A percentile compares a stretch with the other conserved stretches of the same genome.
Evolutionary conservation across 129 eudicot genomes (phyloP).

Genomic region (Arctium minus): DNA sequence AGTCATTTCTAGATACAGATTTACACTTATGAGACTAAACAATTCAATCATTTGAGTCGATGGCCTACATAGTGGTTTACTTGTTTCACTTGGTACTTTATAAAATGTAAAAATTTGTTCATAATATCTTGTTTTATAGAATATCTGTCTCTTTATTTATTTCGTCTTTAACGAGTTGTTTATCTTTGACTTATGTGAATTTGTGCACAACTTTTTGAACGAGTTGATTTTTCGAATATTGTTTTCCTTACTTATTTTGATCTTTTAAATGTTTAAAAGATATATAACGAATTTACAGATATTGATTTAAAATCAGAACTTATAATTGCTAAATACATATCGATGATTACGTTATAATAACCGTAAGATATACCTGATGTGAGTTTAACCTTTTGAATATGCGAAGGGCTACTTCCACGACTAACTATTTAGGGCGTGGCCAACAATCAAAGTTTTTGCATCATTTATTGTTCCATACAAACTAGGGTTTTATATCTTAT

Average conservation of each 20-base stretch:
- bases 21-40: background rate
- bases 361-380: too few species aligned
- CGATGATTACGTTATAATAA: background rate
- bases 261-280: background rate
- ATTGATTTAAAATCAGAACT: background rate
- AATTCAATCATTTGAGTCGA: background rate
- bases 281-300: background rate
- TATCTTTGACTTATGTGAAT: background rate
- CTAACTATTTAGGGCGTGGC: too few species aligned
- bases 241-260: background rate
- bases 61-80: background rate
- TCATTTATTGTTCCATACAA: too few species aligned
- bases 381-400: too few species aligned
- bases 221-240: background rate
- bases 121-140: background rate
- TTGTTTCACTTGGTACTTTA: background rate
- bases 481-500: too few species aligned
- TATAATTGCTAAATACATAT: background rate
- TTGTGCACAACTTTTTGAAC: background rate
- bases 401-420: too few species aligned
- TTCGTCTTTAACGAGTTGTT: background rate
- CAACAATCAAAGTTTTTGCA: too few species aligned
- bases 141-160: background rate
- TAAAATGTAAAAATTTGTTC: background rate
- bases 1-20: background rate